phyloP scores from a whole-genome alignment of 495 filamentous ascomycete species.

The Thozetella sp. region DNA sequence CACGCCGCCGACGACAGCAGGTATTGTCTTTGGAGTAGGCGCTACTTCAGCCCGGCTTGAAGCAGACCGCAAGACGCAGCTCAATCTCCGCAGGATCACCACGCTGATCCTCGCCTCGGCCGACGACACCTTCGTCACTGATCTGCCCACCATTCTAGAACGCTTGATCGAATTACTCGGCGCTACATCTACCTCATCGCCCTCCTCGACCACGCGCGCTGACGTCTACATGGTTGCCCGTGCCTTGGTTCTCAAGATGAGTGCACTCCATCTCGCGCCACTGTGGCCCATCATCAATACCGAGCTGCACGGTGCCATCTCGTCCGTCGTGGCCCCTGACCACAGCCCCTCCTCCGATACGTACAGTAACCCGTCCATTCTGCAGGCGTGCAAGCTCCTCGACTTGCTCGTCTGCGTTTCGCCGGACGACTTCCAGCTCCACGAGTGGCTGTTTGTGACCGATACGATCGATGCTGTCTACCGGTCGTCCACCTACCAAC shows the following conservation, averaged over 20 bases:
- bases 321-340: conserved; percentile 69
- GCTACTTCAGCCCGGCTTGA: conserved; percentile 92
- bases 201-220: conserved; percentile 83
- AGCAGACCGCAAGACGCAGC: conserved; percentile 89
- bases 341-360: conserved; percentile 64
- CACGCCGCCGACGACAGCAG: conserved; percentile 86
- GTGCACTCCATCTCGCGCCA: conserved; percentile 73
- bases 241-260: conserved; percentile 74
- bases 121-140: conserved; percentile 76
- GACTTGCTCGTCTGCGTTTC: conserved; percentile 81
- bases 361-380: conserved; percentile 71
- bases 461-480: conserved; percentile 98
- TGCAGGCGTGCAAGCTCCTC: conserved; percentile 92
- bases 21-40: conserved; percentile 96
- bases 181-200: conserved; percentile 88
- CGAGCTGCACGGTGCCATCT: conserved; percentile 82
- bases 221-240: conserved; percentile 90
- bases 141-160: conserved; percentile 72
- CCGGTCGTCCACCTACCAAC: conserved; percentile 68
- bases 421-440: conserved; percentile 93
- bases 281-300: conserved; percentile 90
- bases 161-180: conserved; percentile 84
- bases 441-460: conserved; percentile 95
- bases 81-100: conserved; percentile 84
- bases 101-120: conserved; percentile 73